These are phyloP conservation scores for Puya raimondii DNA, from an alignment of 176 grass and related monocot genomes.

Conservation along the genomic window DNA sequence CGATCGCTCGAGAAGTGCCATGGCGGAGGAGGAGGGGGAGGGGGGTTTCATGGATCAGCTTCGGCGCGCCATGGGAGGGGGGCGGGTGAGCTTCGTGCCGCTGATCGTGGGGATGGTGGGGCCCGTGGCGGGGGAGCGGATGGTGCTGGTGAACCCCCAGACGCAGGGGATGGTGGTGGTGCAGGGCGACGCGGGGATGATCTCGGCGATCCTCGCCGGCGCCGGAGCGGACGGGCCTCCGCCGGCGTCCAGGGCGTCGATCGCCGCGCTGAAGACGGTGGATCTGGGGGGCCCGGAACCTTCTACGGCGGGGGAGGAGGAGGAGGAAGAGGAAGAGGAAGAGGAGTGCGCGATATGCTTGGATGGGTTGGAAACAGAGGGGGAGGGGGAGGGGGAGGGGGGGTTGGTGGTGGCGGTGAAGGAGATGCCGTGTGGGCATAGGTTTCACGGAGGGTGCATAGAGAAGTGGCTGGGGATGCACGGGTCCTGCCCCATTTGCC, in stretches of 20 bases:
- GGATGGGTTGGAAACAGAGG: conserved; percentile 11
- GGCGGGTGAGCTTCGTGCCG: neutral
- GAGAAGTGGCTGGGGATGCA: conserved; percentile 38
- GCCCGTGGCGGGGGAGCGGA: neutral
- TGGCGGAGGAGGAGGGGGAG: neutral
- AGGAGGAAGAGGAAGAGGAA: neutral
- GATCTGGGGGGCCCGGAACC: neutral
- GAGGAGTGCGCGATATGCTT: conserved; percentile 38
- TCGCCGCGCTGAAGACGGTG: conserved; percentile 24
- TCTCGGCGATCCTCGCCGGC: neutral
- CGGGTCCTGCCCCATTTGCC: conserved; percentile 40
- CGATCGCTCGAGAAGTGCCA: too few species aligned
- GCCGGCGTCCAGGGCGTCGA: conserved; percentile 31
- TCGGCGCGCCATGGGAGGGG: neutral
- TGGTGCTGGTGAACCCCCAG: conserved; percentile 1
- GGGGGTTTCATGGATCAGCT: neutral
- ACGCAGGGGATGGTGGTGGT: conserved; percentile 8
- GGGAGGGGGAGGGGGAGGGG: neutral
- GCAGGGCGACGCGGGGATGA: conserved; percentile 3
- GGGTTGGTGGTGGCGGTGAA: conserved; percentile 15
- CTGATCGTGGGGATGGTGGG: neutral
- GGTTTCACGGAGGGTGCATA: conserved; percentile 35
- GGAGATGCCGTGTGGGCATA: conserved; percentile 49
- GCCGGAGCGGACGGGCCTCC: conserved; percentile 4
- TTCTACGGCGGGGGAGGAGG: neutral